phyloP scores from a whole-genome alignment of 306 rosid genomes.

The Cicer chorassanicum region DNA sequence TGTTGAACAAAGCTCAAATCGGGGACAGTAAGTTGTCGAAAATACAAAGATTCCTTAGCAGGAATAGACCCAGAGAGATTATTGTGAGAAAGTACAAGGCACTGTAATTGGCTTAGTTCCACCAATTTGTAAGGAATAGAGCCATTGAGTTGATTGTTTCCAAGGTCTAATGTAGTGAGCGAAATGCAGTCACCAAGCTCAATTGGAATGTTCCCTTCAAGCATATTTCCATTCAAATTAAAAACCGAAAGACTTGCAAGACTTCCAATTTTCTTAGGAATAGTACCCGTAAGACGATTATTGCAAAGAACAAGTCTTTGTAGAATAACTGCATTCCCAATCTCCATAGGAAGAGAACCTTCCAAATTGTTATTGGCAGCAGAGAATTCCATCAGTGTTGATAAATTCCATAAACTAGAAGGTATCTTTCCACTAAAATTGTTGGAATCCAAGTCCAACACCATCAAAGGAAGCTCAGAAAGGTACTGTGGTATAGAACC shows the following conservation, averaged over 20 bases:
- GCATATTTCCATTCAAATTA: slow-evolving; percentile 77
- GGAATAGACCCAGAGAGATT: slow-evolving; percentile 87
- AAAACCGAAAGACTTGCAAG: slow-evolving; percentile 73
- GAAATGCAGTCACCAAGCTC: slow-evolving; percentile 70
- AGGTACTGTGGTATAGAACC: slow-evolving; percentile 84
- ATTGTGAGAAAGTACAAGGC: slow-evolving; percentile 92
- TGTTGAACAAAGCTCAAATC: slow-evolving; percentile 92
- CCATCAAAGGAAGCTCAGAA: slow-evolving; percentile 80
- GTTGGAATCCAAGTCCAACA: slow-evolving; percentile 79
- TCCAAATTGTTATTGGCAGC: slow-evolving; percentile 78
- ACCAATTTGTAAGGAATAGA: slow-evolving; percentile 72
- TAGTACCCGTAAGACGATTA: slow-evolving; percentile 68
- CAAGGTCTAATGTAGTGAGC: slow-evolving; percentile 85
- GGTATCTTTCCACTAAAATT: slow-evolving; percentile 83
- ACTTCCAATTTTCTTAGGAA: slow-evolving; percentile 78
- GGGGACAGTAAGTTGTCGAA: slow-evolving; percentile 73
- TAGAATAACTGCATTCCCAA: slow-evolving; percentile 67
- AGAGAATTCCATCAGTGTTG: slow-evolving; percentile 76
- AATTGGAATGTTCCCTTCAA: slow-evolving; percentile 74
- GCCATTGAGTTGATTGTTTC: slow-evolving; percentile 72
- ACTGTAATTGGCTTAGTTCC: slow-evolving; percentile 69
- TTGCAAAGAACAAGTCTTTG: slow-evolving; percentile 77
- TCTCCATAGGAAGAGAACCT: slow-evolving; percentile 76
- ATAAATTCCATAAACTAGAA: slow-evolving; percentile 62
- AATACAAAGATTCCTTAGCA: slow-evolving; percentile 63